Conservation (phyloP, 2,329 filamentous ascomycete species). For the Calonectria pauciramosa region DNA sequence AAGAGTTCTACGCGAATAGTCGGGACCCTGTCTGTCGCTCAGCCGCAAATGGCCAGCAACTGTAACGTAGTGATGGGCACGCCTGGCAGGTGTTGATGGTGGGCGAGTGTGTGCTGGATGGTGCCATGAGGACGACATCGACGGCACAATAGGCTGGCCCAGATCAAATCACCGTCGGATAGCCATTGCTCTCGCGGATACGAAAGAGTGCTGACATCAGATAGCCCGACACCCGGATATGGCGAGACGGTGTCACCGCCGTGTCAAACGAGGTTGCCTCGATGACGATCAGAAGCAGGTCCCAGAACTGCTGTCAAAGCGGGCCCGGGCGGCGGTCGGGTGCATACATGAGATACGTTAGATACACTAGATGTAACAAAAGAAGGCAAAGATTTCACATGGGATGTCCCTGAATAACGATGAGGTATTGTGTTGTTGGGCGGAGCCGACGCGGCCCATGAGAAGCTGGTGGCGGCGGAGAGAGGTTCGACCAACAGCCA, state of each 20-base stretch:
- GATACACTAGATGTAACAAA: background rate
- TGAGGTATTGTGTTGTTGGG: background rate
- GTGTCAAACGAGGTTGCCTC: slow-evolving; percentile 23
- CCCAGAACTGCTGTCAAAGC: slow-evolving; percentile 1
- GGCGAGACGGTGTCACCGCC: slow-evolving; percentile 22
- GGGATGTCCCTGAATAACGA: background rate
- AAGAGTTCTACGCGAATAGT: slow-evolving; percentile 11
- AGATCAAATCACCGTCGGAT: slow-evolving; percentile 19
- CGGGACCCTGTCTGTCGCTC: slow-evolving; percentile 11
- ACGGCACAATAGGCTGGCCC: background rate
- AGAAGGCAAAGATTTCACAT: background rate
- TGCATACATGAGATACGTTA: too few relatives aligned
- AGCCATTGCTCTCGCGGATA: slow-evolving; percentile 31
- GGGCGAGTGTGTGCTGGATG: slow-evolving; percentile 1
- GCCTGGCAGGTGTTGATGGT: background rate
- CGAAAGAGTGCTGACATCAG: slow-evolving; percentile 36
- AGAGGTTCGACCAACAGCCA: background rate
- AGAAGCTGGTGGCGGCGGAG: slow-evolving; percentile 8
- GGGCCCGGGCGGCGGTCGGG: background rate
- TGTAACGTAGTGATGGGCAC: slow-evolving; percentile 14
- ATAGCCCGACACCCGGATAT: slow-evolving; percentile 4
- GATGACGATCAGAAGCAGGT: slow-evolving; percentile 22
- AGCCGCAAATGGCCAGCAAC: slow-evolving; percentile 20
- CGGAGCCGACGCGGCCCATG: slow-evolving; percentile 6
- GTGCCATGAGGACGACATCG: slow-evolving; percentile 15